phyloP scores from a whole-genome alignment of 495 filamentous ascomycete species.

The Penicillium soppii region DNA sequence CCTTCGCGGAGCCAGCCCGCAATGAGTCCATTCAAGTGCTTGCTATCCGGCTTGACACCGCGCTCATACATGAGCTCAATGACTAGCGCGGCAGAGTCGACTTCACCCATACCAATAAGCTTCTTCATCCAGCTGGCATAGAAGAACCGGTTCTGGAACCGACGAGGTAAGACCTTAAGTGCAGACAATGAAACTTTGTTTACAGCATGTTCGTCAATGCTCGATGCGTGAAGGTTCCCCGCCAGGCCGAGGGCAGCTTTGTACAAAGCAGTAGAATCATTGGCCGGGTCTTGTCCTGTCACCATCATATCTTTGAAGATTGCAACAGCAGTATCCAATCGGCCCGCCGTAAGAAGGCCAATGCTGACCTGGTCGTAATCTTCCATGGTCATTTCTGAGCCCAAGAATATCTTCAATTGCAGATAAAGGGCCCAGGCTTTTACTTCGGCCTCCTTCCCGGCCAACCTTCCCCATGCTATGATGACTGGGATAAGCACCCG shows the following conservation, averaged over 20 bases:
- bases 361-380: conserved; percentile 72
- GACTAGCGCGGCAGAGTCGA: conserved; percentile 67
- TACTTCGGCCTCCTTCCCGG: conserved; percentile 40
- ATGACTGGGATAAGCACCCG: conserved; percentile 70
- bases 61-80: conserved; percentile 65
- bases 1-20: conserved; percentile 70
- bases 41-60: conserved; percentile 61
- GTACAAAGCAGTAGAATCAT: conserved; percentile 52
- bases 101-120: conserved; percentile 68
- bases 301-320: conserved; percentile 87
- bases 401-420: conserved; percentile 57
- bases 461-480: conserved; percentile 32
- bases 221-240: conserved; percentile 47
- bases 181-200: conserved; percentile 52
- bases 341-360: conserved; percentile 57
- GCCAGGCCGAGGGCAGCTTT: conserved; percentile 41
- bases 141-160: conserved; percentile 74
- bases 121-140: conserved; percentile 81
- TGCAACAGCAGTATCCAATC: conserved; percentile 62
- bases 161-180: conserved; percentile 55
- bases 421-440: conserved; percentile 69
- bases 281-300: conserved; percentile 48
- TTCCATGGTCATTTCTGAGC: conserved; percentile 62
- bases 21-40: conserved; percentile 73
- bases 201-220: conserved; percentile 44